Conservation (phyloP, 169 alveolate species). For the Miamiensis avidus region DNA sequence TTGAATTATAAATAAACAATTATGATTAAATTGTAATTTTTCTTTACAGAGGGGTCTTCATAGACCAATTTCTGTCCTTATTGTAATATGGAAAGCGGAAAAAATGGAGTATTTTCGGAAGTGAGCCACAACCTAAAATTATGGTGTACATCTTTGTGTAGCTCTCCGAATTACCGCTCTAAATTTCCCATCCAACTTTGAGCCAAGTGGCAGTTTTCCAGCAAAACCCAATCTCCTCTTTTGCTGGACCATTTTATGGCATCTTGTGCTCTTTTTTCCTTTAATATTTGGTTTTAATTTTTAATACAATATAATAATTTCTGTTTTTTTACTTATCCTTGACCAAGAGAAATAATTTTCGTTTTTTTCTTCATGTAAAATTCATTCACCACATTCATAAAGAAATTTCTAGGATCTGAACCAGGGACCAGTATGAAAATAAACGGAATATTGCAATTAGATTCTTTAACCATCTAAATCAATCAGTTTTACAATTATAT, state of each 20-base stretch:
- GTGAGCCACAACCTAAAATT: too few relatives aligned
- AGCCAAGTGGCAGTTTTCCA: constrained; percentile 88
- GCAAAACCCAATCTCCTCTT: constrained; percentile 82
- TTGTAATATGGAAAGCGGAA: too few relatives aligned
- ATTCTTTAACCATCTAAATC: too few relatives aligned
- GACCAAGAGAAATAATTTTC: constrained; percentile 84
- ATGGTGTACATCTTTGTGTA: too few relatives aligned
- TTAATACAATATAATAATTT: too few relatives aligned
- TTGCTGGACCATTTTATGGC: constrained; percentile 66
- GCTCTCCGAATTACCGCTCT: constrained; percentile 81
- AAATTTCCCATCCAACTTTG: constrained; percentile 84
- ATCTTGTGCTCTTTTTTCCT: constrained; percentile 80
- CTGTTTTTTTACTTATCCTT: constrained; percentile 88
- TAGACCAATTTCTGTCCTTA: too few relatives aligned
- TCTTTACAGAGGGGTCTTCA: too few relatives aligned
- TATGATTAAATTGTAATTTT: too few relatives aligned
- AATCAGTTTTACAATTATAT: too few relatives aligned
- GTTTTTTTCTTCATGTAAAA: constrained; percentile 63
- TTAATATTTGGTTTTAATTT: too few relatives aligned
- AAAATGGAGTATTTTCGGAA: too few relatives aligned
- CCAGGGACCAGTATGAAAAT: constrained; percentile 84
- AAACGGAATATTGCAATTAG: constrained; percentile 66
- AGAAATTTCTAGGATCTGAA: constrained; percentile 85
- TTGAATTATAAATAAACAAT: too few relatives aligned
- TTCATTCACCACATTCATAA: constrained; percentile 76